phyloP scores from a whole-genome alignment of 2,329 filamentous ascomycete species.

The Eutypa lata region DNA sequence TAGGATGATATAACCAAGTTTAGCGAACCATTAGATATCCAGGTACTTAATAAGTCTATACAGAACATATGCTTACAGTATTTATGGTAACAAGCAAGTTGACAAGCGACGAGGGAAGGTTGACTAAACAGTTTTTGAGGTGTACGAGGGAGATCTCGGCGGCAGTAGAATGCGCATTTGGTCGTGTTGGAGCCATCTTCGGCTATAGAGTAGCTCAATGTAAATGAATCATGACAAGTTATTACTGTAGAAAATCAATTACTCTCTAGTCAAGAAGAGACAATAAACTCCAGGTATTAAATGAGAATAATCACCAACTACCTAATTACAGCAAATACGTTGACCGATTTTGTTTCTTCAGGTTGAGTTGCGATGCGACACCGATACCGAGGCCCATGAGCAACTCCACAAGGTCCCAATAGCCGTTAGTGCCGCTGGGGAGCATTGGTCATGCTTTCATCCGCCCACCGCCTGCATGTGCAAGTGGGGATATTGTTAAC shows the following conservation, averaged over 20 bases:
- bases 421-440: background rate
- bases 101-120: constrained; percentile 81
- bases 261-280: background rate
- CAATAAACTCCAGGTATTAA: no score
- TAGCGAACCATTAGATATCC: constrained; percentile 1
- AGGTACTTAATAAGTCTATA: background rate
- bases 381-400: no score
- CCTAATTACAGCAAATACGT: no score
- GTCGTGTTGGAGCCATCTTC: constrained; percentile 36
- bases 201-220: background rate
- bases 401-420: no score
- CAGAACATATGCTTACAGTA: constrained; percentile 58
- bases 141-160: constrained; percentile 84
- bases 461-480: constrained; percentile 5
- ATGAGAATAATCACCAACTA: no score
- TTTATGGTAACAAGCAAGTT: constrained; percentile 85
- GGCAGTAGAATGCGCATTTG: constrained; percentile 61
- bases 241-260: background rate
- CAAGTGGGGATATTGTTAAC: background rate
- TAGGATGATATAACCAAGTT: constrained; percentile 35
- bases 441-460: background rate
- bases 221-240: background rate
- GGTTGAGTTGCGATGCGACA: no score
- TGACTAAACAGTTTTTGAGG: constrained; percentile 92
- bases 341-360: no score